phyloP scores from a whole-genome alignment of 495 filamentous ascomycete genomes.

The Lepidopterella palustris region DNA sequence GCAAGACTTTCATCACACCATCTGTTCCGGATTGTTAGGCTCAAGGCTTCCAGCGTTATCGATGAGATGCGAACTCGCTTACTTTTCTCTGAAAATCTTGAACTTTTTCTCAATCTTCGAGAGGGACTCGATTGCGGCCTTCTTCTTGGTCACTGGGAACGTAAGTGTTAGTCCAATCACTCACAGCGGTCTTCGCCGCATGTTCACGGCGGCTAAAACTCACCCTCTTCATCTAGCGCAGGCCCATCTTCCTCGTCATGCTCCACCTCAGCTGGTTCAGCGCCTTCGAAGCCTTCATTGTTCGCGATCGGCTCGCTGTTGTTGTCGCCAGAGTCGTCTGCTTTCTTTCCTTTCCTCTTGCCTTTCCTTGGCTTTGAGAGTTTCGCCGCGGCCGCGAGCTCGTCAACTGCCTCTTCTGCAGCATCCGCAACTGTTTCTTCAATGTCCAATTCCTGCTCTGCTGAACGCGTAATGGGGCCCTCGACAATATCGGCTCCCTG shows the following conservation, averaged over 20 bases:
- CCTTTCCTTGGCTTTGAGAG: conserved; percentile 29
- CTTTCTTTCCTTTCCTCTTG: conserved; percentile 32
- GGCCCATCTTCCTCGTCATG: conserved; percentile 28
- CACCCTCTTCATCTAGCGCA: conserved; percentile 26
- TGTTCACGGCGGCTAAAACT: background rate
- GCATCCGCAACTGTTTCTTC: conserved; percentile 17
- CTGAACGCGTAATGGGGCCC: conserved; percentile 11
- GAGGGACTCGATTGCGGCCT: conserved; percentile 72
- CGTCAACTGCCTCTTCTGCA: conserved; percentile 21
- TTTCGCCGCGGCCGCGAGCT: conserved; percentile 19
- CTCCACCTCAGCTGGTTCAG: conserved; percentile 25
- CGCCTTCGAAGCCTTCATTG: conserved; percentile 11
- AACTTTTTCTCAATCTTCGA: conserved; percentile 76
- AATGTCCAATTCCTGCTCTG: conserved; percentile 21
- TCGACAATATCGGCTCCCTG: conserved; percentile 19
- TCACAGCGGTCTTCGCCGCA: background rate
- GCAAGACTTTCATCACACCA: conserved; percentile 82
- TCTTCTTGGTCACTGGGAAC: conserved; percentile 64
- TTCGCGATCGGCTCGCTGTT: conserved; percentile 10
- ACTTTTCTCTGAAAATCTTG: conserved; percentile 79
- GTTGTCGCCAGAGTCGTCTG: conserved; percentile 13
- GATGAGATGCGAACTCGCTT: conserved; percentile 29
- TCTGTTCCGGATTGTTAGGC: conserved; percentile 40
- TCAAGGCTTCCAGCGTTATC: background rate
- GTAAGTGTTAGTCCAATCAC: background rate